Conservation (phyloP, 495 filamentous ascomycete species). For the Trichoderma asperelloides region DNA sequence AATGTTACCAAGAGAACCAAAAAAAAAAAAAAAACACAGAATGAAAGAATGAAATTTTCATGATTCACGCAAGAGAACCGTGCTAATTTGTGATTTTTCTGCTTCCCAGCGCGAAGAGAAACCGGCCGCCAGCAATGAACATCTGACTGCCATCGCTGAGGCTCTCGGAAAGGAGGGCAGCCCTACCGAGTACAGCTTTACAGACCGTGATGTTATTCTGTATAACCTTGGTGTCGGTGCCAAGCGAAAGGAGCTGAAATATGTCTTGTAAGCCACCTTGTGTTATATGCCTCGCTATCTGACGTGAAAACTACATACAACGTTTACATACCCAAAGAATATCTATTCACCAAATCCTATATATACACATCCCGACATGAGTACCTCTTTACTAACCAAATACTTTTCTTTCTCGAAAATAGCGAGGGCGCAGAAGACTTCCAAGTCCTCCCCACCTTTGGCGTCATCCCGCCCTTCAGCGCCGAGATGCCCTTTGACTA, state of each 20-base stretch:
- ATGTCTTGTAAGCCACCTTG: constrained; percentile 50
- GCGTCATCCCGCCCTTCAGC: constrained; percentile 89
- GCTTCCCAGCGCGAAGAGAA: constrained; percentile 18
- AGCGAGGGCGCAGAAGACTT: constrained; percentile 80
- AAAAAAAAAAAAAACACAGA: neutral
- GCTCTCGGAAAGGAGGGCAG: constrained; percentile 62
- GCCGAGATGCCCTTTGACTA: constrained; percentile 71
- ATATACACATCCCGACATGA: neutral
- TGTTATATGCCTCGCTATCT: neutral
- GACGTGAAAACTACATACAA: too few relatives aligned
- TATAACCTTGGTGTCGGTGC: constrained; percentile 95
- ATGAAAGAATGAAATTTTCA: neutral
- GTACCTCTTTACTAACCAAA: neutral
- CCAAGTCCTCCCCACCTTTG: constrained; percentile 88
- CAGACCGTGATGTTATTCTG: constrained; percentile 80
- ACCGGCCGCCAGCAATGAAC: constrained; percentile 27
- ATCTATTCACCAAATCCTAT: too few relatives aligned
- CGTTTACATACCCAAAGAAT: too few relatives aligned
- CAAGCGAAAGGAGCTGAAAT: constrained; percentile 79
- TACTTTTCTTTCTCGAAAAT: constrained; percentile 13
- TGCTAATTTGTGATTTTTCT: constrained; percentile 17
- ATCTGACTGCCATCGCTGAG: constrained; percentile 64
- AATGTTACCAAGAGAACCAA: too few relatives aligned
- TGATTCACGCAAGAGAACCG: neutral
- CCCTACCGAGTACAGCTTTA: constrained; percentile 73